Conservation (phyloP, 2,329 filamentous ascomycete species). For the Xylaria sp. region DNA sequence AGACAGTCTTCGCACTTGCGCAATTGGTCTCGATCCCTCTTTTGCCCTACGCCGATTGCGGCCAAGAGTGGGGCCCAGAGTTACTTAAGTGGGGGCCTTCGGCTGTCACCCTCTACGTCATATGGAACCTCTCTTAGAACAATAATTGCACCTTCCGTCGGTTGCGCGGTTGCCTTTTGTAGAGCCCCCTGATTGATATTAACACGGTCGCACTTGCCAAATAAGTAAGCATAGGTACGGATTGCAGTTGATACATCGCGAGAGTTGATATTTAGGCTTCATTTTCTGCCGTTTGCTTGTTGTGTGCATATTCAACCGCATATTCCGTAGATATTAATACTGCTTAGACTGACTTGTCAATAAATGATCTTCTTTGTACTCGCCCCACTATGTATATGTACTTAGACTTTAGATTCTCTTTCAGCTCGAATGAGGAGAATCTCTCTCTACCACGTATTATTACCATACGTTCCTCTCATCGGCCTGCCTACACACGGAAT, state of each 20-base stretch:
- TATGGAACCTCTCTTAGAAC: neutral
- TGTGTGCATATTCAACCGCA: too few species aligned
- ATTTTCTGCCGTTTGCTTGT: neutral
- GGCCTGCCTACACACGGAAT: too few species aligned
- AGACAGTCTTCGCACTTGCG: neutral
- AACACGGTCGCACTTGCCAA: neutral
- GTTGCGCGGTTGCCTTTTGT: neutral
- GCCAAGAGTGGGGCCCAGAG: neutral
- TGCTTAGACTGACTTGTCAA: too few species aligned
- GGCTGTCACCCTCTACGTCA: neutral
- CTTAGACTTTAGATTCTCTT: too few species aligned
- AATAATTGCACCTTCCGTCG: neutral
- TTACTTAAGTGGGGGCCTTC: neutral
- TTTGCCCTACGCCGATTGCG: neutral
- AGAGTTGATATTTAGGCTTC: neutral
- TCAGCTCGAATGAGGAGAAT: too few species aligned
- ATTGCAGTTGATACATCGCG: neutral
- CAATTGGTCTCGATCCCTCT: neutral
- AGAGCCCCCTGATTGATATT: neutral
- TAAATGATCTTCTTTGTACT: too few species aligned
- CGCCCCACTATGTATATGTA: too few species aligned
- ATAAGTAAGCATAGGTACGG: too few species aligned
- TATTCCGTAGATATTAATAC: too few species aligned
- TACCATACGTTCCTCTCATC: too few species aligned
- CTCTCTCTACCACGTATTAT: too few species aligned